phyloP scores from a whole-genome alignment of 2,329 filamentous ascomycete species.

The Stachybotrys elegans region DNA sequence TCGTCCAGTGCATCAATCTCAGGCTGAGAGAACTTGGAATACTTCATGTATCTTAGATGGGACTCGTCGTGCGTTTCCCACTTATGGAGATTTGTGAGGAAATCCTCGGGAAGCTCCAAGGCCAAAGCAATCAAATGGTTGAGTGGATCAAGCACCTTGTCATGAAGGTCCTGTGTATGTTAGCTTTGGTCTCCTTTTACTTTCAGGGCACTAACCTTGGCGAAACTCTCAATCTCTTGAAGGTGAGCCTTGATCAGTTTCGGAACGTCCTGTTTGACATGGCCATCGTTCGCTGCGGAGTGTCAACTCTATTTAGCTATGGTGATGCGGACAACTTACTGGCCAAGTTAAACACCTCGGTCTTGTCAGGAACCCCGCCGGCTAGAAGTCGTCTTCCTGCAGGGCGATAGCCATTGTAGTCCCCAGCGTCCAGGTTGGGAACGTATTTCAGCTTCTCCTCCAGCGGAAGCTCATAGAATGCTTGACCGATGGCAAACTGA shows the following conservation, averaged over 20 bases:
- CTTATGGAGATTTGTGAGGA: constrained; percentile 42
- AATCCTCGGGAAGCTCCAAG: constrained; percentile 53
- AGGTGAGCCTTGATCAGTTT: constrained; percentile 42
- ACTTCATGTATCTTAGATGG: constrained; percentile 60
- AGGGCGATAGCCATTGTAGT: constrained; percentile 53
- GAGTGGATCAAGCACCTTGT: constrained; percentile 51
- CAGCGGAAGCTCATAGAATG: constrained; percentile 46
- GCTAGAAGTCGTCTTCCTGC: constrained; percentile 30
- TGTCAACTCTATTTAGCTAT: neutral
- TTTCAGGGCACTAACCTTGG: constrained; percentile 21
- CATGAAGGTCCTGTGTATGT: constrained; percentile 39
- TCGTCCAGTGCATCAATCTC: constrained; percentile 38
- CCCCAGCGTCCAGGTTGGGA: constrained; percentile 41
- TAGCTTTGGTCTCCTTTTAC: no score
- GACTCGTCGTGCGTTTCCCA: constrained; percentile 56
- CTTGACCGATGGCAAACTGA: constrained; percentile 55
- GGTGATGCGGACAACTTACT: constrained; percentile 15
- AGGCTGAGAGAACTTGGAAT: constrained; percentile 42
- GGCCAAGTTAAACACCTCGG: constrained; percentile 32
- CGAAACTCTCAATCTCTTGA: constrained; percentile 52
- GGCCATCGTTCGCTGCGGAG: constrained; percentile 20
- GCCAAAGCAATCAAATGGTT: constrained; percentile 57
- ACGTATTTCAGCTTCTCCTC: constrained; percentile 56
- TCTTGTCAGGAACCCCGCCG: constrained; percentile 34
- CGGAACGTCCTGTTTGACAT: constrained; percentile 28